Conservation (phyloP, 225 moss, liverwort and hornwort species). For the Climacium dendroides region DNA sequence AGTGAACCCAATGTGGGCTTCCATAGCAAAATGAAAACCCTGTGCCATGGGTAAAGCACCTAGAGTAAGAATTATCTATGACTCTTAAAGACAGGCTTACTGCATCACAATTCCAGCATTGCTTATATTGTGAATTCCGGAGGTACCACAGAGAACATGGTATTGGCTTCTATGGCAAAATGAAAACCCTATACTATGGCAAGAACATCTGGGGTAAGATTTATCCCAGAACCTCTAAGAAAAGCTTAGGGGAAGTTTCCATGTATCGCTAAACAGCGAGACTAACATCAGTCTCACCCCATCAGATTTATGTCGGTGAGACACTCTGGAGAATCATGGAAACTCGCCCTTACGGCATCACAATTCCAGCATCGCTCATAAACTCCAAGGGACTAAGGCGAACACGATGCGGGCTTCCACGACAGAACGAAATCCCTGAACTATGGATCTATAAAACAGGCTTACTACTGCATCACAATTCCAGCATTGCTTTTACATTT, state of each 20-base stretch:
- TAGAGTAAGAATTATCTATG: background rate
- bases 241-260: background rate
- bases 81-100: background rate
- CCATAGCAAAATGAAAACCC: background rate
- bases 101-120: background rate
- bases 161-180: background rate
- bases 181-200: background rate
- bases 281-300: background rate
- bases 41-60: background rate
- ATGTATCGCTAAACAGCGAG: background rate
- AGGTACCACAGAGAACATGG: background rate
- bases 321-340: no score
- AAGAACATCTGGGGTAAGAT: background rate
- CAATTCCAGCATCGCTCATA: background rate
- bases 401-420: background rate
- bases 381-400: background rate
- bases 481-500: background rate
- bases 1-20: background rate
- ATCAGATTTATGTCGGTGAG: background rate
- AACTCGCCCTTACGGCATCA: background rate
- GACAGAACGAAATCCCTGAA: background rate
- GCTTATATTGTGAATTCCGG: background rate
- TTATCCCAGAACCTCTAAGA: background rate
- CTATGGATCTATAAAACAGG: background rate
- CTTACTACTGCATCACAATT: background rate